phyloP scores from a whole-genome alignment of 2,329 filamentous ascomycete genomes.

The Cyphellophora europaea region DNA sequence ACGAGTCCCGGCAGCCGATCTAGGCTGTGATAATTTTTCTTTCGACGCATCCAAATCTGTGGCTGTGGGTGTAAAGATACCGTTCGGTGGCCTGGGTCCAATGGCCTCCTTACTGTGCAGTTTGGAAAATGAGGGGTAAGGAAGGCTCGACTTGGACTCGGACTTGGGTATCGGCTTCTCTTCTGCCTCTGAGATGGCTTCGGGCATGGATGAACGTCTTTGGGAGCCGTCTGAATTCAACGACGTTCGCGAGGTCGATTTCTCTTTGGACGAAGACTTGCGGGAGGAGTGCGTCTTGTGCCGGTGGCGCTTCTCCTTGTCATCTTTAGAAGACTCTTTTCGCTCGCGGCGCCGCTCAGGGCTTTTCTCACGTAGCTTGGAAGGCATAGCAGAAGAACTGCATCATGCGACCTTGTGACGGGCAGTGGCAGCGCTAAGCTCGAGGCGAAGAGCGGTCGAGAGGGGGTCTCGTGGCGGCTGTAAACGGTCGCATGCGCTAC shows the following conservation, averaged over 20 bases:
- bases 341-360: conserved; percentile 15
- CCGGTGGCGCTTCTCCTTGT: conserved; percentile 12
- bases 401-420: too few relatives aligned
- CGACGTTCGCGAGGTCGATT: conserved; percentile 17
- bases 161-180: conserved; percentile 4
- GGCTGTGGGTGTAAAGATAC: conserved; percentile 58
- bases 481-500: too few relatives aligned
- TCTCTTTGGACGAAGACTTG: conserved; percentile 14
- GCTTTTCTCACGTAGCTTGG: conserved; percentile 17
- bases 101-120: conserved; percentile 84
- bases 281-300: conserved; percentile 10
- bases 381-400: conserved; percentile 14
- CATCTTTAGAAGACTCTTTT: conserved; percentile 13
- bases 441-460: neutral
- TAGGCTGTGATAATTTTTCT: conserved; percentile 24
- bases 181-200: conserved; percentile 10
- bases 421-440: too few relatives aligned
- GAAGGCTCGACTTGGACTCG: conserved; percentile 43
- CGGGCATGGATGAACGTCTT: conserved; percentile 22
- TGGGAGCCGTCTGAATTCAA: conserved; percentile 18
- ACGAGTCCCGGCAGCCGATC: conserved; percentile 20
- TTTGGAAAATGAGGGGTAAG: conserved; percentile 81
- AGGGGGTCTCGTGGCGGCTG: too few relatives aligned
- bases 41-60: conserved; percentile 55
- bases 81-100: conserved; percentile 45